Evolutionary conservation across 306 rosid genomes (phyloP).

Genomic region (Coriaria nepalensis): DNA sequence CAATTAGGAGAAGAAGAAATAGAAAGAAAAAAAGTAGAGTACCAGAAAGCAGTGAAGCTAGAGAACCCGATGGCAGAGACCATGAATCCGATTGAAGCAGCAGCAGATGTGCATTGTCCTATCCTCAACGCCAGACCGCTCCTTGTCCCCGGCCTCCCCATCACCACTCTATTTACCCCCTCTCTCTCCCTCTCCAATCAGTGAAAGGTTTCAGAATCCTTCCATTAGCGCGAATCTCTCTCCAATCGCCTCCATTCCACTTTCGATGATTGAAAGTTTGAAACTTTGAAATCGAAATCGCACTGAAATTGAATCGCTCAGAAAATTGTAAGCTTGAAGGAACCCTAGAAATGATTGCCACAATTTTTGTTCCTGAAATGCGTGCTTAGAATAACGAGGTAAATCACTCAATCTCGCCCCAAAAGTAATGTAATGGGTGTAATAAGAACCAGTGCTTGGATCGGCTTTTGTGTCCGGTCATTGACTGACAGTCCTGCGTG

Average conservation of each 20-base stretch:
- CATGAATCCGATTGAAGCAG: conserved; percentile 65
- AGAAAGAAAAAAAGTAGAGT: conserved; percentile 1
- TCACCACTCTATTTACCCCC: conserved; percentile 39
- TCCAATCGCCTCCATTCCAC: conserved; percentile 1
- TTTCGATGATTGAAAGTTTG: no score
- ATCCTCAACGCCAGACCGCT: conserved; percentile 57
- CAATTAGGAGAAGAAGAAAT: not conserved
- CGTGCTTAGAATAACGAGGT: no score
- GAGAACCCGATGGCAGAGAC: conserved; percentile 61
- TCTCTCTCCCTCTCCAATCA: conserved; percentile 1
- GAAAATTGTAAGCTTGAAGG: no score
- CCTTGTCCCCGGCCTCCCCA: conserved; percentile 74
- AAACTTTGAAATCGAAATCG: no score
- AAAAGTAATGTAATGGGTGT: no score
- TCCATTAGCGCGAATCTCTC: conserved; percentile 9
- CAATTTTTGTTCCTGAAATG: no score
- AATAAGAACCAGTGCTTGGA: no score
- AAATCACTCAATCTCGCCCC: no score
- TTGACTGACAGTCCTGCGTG: no score
- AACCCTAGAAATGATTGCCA: no score
- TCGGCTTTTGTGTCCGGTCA: no score
- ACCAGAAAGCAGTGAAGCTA: conserved; percentile 80
- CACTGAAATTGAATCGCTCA: no score
- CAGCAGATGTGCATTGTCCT: conserved; percentile 68
- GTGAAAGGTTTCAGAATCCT: conserved; percentile 20